Percentiles rank a stretch among this genome's conserved stretches.
Evolutionary conservation across 805 yeast species (phyloP).

Genomic region (Ogataea ramenticola): DNA sequence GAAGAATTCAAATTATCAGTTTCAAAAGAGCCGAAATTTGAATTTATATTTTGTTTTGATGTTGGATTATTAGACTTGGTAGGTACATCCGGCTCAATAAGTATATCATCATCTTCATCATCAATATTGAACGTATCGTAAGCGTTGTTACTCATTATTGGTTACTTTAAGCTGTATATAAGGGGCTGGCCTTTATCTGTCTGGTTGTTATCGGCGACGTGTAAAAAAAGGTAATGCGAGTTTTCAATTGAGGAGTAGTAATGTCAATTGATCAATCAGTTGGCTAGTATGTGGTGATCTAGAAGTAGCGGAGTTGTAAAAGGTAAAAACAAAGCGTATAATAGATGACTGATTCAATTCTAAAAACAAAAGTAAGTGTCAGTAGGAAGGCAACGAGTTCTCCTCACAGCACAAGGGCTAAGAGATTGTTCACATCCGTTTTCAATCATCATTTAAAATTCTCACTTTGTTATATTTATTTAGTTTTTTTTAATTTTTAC

Average conservation of each 20-base stretch:
- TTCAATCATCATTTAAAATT: constrained; percentile 12
- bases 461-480: not conserved
- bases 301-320: too few relatives aligned
- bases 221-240: too few relatives aligned
- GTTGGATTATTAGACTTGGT: not conserved
- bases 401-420: constrained; percentile 15
- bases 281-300: too few relatives aligned
- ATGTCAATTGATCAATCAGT: not conserved
- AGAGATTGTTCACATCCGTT: constrained; percentile 20
- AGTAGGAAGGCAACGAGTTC: constrained; percentile 21
- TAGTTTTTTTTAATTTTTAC: too few relatives aligned
- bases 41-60: not conserved
- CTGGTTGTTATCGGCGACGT: too few relatives aligned
- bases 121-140: constrained; percentile 17
- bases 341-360: not conserved
- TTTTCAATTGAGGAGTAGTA: not conserved
- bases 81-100: constrained; percentile 26
- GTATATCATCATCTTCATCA: constrained; percentile 23
- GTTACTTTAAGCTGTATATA: not conserved
- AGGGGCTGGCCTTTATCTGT: too few relatives aligned
- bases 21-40: not conserved
- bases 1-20: not conserved
- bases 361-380: constrained; percentile 4
- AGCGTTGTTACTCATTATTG: constrained; percentile 6
- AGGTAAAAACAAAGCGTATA: too few relatives aligned